phyloP scores from a whole-genome alignment of 148 eudicot genomes.

The Spergularia bocconei region DNA sequence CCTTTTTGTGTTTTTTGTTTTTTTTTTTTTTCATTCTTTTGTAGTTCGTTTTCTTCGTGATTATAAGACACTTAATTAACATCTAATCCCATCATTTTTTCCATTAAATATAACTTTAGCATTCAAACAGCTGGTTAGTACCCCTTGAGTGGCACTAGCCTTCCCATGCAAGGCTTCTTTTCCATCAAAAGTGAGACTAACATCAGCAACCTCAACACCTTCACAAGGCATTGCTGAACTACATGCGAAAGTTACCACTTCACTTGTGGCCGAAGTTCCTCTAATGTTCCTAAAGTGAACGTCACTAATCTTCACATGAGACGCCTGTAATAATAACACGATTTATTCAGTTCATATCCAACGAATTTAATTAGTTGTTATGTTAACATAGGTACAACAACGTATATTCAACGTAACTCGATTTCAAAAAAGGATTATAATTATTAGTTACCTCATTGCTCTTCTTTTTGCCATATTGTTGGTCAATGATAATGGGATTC shows the following conservation, averaged over 20 bases:
- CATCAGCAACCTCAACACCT: conserved; percentile 32
- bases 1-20: not conserved
- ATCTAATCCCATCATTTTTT: conserved; percentile 29
- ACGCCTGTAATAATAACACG: conserved; percentile 9
- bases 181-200: conserved; percentile 22
- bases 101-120: conserved; percentile 34
- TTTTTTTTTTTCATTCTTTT: no score
- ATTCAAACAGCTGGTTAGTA: conserved; percentile 23
- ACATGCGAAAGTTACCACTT: conserved; percentile 27
- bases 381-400: no score
- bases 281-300: conserved; percentile 39
- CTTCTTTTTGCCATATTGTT: conserved; percentile 25
- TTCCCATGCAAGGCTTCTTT: conserved; percentile 14
- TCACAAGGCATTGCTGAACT: conserved; percentile 35
- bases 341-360: not conserved
- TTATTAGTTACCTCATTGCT: not conserved
- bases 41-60: not conserved
- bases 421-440: no score
- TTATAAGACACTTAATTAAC: not conserved
- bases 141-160: not conserved
- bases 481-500: conserved; percentile 44
- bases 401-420: no score
- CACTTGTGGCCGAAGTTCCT: conserved; percentile 35
- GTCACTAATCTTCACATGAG: conserved; percentile 41
- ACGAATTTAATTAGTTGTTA: no score